A percentile compares a stretch with the other conserved stretches of the same genome.
Conservation (phyloP, 768 basidiomycete genomes). For the Termitomyces sp. region DNA sequence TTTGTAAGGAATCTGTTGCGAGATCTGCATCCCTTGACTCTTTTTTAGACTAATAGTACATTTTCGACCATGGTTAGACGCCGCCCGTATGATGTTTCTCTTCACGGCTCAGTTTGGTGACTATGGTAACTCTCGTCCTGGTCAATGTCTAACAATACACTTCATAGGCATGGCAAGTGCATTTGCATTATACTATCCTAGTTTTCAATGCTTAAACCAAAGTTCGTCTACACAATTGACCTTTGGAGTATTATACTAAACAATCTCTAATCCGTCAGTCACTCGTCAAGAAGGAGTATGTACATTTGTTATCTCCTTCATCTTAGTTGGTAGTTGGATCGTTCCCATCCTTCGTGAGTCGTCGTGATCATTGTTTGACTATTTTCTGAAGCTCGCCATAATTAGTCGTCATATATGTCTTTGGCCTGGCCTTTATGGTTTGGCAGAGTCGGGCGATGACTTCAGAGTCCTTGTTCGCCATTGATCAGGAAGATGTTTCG, state of each 20-base stretch:
- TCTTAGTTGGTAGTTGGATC: slow-evolving; percentile 49
- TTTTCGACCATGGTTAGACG: slow-evolving; percentile 53
- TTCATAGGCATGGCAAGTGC: slow-evolving; percentile 35
- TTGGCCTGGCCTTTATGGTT: slow-evolving; percentile 14
- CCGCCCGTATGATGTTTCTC: slow-evolving; percentile 42
- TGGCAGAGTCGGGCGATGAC: slow-evolving; percentile 3
- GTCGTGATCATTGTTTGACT: not conserved
- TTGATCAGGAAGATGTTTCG: slow-evolving; percentile 8
- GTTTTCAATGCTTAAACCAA: slow-evolving; percentile 37
- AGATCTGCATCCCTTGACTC: not conserved
- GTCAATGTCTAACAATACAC: not conserved
- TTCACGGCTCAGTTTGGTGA: slow-evolving; percentile 43
- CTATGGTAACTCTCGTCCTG: slow-evolving; percentile 4
- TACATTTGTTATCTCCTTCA: slow-evolving; percentile 40
- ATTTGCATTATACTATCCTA: slow-evolving; percentile 37
- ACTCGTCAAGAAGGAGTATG: slow-evolving; percentile 40
- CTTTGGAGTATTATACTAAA: not conserved
- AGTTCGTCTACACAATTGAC: slow-evolving; percentile 22
- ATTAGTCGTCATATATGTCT: slow-evolving; percentile 6
- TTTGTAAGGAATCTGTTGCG: slow-evolving; percentile 26
- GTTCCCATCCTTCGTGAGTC: slow-evolving; percentile 45
- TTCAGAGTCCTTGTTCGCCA: not conserved
- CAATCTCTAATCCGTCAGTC: slow-evolving; percentile 20
- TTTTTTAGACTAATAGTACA: slow-evolving; percentile 35
- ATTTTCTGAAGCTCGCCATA: not conserved